phyloP scores from a whole-genome alignment of 345 rosid species.

The Populus davidiana region DNA sequence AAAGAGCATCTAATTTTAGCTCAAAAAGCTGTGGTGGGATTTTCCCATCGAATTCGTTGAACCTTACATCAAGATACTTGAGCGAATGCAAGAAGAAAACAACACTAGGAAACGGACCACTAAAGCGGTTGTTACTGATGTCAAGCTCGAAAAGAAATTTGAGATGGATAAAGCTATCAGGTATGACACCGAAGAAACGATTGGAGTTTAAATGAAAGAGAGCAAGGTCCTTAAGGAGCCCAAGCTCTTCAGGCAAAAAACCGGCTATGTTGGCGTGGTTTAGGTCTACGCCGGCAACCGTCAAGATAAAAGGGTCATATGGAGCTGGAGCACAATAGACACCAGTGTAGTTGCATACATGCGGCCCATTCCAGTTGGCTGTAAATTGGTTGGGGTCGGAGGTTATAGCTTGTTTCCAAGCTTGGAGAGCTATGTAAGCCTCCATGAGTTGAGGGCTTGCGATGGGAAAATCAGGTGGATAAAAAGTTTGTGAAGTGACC shows the following conservation, averaged over 20 bases:
- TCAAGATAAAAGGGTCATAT: conserved; percentile 41
- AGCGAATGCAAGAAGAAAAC: conserved; percentile 58
- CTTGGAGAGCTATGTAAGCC: conserved; percentile 70
- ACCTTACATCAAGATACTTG: conserved; percentile 75
- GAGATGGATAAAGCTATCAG: conserved; percentile 41
- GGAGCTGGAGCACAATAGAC: conserved; percentile 70
- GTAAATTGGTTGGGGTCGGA: conserved; percentile 69
- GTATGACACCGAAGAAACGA: conserved; percentile 57
- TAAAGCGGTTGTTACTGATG: conserved; percentile 65
- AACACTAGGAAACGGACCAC: conserved; percentile 61
- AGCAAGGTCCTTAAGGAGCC: conserved; percentile 71
- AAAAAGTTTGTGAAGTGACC: conserved; percentile 24
- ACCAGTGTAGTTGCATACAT: conserved; percentile 88
- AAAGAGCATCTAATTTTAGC: conserved; percentile 73
- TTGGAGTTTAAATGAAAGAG: conserved; percentile 78
- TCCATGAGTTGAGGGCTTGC: conserved; percentile 53
- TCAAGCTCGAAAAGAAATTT: conserved; percentile 63
- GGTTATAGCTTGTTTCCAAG: conserved; percentile 65
- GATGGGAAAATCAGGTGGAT: conserved; percentile 20
- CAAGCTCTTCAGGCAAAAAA: conserved; percentile 56
- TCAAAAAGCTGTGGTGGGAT: conserved; percentile 60
- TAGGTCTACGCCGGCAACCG: conserved; percentile 82
- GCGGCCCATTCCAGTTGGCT: conserved; percentile 69
- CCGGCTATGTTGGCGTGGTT: conserved; percentile 74
- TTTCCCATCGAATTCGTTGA: conserved; percentile 50